A percentile compares a stretch with the other conserved stretches of the same genome.
phyloP scores from a whole-genome alignment of 139 green algal genomes.

The Limnomonas spitsbergensis region DNA sequence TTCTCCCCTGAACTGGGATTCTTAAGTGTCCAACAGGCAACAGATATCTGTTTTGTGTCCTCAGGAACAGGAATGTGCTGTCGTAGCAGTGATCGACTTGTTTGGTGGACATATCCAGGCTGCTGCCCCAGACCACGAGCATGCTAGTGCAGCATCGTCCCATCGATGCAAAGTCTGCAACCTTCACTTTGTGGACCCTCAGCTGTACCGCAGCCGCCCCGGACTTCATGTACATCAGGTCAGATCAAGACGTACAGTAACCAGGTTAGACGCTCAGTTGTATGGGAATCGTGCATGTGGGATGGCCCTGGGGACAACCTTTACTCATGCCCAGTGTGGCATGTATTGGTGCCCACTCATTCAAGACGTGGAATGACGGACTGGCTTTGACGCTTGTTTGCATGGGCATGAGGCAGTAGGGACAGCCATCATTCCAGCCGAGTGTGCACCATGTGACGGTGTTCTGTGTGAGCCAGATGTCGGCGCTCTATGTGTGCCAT shows the following conservation, averaged over 20 bases:
- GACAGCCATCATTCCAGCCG: no score
- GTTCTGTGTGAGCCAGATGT: neutral
- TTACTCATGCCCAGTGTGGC: neutral
- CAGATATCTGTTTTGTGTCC: neutral
- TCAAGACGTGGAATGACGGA: neutral
- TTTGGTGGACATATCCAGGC: neutral
- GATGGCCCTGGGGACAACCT: neutral
- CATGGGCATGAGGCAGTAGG: neutral
- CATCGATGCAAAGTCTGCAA: neutral
- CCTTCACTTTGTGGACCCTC: neutral
- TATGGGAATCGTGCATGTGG: neutral
- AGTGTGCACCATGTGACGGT: neutral
- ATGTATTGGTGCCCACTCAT: neutral
- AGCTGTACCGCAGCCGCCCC: neutral
- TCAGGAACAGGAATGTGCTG: neutral
- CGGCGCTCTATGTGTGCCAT: neutral
- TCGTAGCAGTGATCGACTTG: neutral
- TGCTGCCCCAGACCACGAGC: neutral
- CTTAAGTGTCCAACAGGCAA: neutral
- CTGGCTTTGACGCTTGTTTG: neutral
- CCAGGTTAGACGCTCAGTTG: neutral
- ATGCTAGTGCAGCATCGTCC: neutral
- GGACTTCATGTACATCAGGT: slow-evolving; percentile 2
- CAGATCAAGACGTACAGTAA: neutral
- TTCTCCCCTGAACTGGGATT: neutral